Evolutionary conservation across 140 eudicot genomes (phyloP).

Genomic region (Flaveria floridana): DNA sequence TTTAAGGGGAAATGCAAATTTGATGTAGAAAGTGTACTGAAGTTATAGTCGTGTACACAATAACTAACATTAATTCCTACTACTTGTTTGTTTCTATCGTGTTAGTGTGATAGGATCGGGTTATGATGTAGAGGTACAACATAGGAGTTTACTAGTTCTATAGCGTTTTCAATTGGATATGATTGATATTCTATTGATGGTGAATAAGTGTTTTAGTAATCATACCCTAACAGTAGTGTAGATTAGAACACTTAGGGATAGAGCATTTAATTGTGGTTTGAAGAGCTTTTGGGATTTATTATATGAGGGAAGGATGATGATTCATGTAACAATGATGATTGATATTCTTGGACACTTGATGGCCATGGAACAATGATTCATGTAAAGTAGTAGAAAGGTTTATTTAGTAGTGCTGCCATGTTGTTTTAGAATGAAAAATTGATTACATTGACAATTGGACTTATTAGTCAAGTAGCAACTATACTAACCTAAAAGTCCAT

Average conservation of each 20-base stretch:
- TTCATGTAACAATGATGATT: too few relatives aligned
- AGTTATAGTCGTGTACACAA: too few relatives aligned
- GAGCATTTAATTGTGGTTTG: background rate
- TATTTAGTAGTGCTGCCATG: background rate
- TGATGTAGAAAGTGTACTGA: background rate
- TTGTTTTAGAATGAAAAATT: background rate
- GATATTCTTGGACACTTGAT: background rate
- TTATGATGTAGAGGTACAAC: background rate
- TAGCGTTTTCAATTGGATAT: slow-evolving; percentile 9
- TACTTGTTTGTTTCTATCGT: slow-evolving; percentile 18
- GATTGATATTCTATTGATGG: background rate
- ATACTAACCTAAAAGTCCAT: background rate
- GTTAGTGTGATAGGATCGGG: slow-evolving; percentile 10
- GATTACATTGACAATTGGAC: background rate
- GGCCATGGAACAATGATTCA: background rate
- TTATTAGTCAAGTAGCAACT: background rate
- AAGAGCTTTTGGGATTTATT: background rate
- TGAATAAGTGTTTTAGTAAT: background rate
- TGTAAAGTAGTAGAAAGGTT: background rate
- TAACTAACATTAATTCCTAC: background rate
- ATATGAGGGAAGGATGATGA: background rate
- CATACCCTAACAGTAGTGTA: slow-evolving; percentile 1
- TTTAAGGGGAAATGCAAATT: background rate
- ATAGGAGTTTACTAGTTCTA: background rate
- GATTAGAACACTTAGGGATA: background rate